These are phyloP conservation scores for Elongisporangium undulatum DNA, from an alignment of 352 stramenopile species.

Conservation along the genomic window DNA sequence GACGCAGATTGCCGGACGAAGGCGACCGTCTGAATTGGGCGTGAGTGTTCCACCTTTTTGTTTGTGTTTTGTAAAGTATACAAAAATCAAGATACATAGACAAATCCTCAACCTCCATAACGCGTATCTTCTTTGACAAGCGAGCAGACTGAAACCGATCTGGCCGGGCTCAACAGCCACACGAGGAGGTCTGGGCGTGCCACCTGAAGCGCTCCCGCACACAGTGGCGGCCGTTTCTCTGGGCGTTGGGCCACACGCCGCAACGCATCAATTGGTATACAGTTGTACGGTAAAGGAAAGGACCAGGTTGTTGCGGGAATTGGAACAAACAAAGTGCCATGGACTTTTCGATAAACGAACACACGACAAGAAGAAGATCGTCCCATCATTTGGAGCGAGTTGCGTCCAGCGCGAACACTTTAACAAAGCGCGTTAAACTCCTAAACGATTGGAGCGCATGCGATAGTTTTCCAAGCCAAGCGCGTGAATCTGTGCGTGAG, in stretches of 20 bases:
- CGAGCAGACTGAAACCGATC: not conserved
- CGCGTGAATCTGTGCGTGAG: not conserved
- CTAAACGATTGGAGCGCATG: not conserved
- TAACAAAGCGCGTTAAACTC: not conserved
- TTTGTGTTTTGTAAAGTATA: not conserved
- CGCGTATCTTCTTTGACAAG: not conserved
- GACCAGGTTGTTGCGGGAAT: not conserved
- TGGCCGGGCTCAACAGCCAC: not conserved
- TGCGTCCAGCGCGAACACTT: not conserved
- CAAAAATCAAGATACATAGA: not conserved
- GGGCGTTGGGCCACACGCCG: no score
- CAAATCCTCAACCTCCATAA: not conserved
- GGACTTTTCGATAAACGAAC: not conserved
- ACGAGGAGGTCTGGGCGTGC: not conserved
- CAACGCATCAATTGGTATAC: not conserved
- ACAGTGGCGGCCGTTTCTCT: not conserved
- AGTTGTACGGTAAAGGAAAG: not conserved
- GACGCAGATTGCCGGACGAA: not conserved
- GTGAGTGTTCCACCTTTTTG: not conserved
- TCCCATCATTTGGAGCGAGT: not conserved
- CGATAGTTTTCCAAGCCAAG: not conserved
- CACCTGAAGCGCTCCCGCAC: not conserved
- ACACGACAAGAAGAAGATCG: not conserved
- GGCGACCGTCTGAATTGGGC: not conserved
- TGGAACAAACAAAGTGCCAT: not conserved